Base-by-base conservation (phyloP, 2,329 filamentous ascomycete species). In the Alternaria sp. region DNA sequence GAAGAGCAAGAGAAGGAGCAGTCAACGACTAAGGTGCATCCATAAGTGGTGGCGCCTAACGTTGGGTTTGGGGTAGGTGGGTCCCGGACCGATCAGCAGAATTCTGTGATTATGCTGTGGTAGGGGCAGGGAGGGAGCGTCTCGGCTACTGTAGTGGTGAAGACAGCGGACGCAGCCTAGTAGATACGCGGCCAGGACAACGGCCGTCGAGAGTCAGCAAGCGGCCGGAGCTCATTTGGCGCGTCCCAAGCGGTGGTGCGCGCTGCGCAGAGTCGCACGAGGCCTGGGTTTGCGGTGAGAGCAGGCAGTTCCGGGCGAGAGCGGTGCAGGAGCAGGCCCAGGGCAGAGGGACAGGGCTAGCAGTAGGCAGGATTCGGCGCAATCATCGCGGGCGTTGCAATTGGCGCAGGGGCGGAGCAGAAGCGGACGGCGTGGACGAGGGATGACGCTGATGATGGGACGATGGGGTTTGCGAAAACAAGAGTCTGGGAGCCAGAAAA, bases 1-100 rank as follows among this genome's bases (percentile, higher is more conserved):
- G 79, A 79, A 80, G 71, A 72, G 70, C 74, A 79, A 74, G 59
- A 71, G 66, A 59, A 64, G 63, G 62, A 62, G 63, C 52, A 51
- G 57, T 60, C 57, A 65, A 63, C 57, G 66, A 67, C 68, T 75
- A 79, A 66, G 61, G 54, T 63, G 63, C 55, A 66, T 75, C 71
- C 77, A 79, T 79, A 58, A 65, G 64, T 65, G 63, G 67, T 64
- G 67, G 67, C 61, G 65, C 60, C 63, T 55, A 57, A 67, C 62
- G 68, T 67, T 61, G 62, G 59, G 59, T 61, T 68, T 62, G 69
- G 68, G 69, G 67, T 65, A 70, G 66, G 67, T 69, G 72, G 72
- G 67, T 66, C 71, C 63, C 58, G 67, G 70, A 69, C 63, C 68
- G 62, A 67, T 67, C 68, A 65, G 63, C 66, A 70, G 65, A 66